These are phyloP conservation scores for Candolleomyces aberdarensis DNA, from an alignment of 768 basidiomycete species.

Conservation along the genomic window DNA sequence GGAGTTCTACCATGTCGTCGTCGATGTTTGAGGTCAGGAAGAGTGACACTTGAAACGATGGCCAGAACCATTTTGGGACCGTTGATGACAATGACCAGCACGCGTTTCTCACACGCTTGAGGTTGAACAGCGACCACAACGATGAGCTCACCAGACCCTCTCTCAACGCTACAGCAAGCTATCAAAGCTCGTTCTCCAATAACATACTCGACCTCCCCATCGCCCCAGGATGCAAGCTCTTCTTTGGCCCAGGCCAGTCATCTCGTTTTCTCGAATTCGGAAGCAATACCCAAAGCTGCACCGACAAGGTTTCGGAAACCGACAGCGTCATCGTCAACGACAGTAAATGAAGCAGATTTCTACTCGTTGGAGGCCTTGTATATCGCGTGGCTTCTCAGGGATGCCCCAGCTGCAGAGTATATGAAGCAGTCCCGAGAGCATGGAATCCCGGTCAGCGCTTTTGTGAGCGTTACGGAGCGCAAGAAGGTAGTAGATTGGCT, in stretches of 20 bases:
- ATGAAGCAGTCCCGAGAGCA: conserved; percentile 79
- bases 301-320: conserved; percentile 79
- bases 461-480: conserved; percentile 86
- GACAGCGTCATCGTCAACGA: conserved; percentile 31
- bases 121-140: conserved; percentile 9
- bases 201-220: conserved; percentile 37
- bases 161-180: conserved; percentile 59
- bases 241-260: conserved; percentile 60
- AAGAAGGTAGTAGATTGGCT: conserved; percentile 86
- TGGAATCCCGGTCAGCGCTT: conserved; percentile 59
- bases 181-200: conserved; percentile 53
- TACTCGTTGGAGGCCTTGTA: conserved; percentile 81
- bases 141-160: conserved; percentile 44
- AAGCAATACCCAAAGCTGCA: conserved; percentile 62
- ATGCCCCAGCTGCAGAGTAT: conserved; percentile 79
- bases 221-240: conserved; percentile 36
- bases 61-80: neutral
- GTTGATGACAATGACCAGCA: neutral
- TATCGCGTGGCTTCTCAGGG: conserved; percentile 77
- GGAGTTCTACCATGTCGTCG: neutral
- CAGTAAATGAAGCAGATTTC: conserved; percentile 42
- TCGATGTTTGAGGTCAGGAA: neutral
- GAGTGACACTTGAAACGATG: neutral
- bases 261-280: conserved; percentile 50
- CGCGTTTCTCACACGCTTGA: conserved; percentile 3